Base-by-base conservation (phyloP, 2,329 filamentous ascomycete genomes). In the Dryadomyces sulphureus region DNA sequence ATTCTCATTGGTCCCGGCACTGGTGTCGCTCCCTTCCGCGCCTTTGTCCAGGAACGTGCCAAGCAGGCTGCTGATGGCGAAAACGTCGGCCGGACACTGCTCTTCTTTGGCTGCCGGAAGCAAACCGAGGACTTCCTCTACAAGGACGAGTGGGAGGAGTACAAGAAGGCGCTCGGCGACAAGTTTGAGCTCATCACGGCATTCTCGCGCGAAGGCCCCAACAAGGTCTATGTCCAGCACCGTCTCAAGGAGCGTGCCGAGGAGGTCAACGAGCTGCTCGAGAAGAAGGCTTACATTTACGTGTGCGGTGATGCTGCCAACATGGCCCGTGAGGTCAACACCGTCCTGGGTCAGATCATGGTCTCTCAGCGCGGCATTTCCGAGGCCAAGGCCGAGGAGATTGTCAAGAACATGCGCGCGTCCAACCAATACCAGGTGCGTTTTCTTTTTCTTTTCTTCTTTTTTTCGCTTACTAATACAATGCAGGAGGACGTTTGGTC, bases 211-310 rank as follows among this genome's bases (percentile, higher is more conserved):
- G 86, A 95, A 49, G 72, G 76, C 1, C 63, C 79, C 38, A 75
- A 92, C 63, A 98, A 98, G 68, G 85, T 98, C 34, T 98, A 98
- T 60, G 92, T 98, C 20, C 92, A 98, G 66, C 88, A 98, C 65
- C 77, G 84, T 51, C 73, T 98, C 50, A 82, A 84, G 66, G 86
- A 96, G 63, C 73, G 80, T 43, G 80, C 84, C 49, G 75, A 84
- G 57, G 79, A 94, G 56, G 74, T 98, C 65, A 90, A 94, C 65
- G 80, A 90, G 53, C 77, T 98, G 1, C 72, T 98, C 9, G 72
- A 83, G 54, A 72, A 88, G 63, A 84, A 89, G 62, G 92, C 87
- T 5, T 95, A 92, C 66, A 89, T 98, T 63, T 98, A 98, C 62
- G 90, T 98, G 48, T 98, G 93, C 58, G 92, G 92, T 66, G 92